Conservation (phyloP, 768 basidiomycete genomes). For the Mycena chlorophos region DNA sequence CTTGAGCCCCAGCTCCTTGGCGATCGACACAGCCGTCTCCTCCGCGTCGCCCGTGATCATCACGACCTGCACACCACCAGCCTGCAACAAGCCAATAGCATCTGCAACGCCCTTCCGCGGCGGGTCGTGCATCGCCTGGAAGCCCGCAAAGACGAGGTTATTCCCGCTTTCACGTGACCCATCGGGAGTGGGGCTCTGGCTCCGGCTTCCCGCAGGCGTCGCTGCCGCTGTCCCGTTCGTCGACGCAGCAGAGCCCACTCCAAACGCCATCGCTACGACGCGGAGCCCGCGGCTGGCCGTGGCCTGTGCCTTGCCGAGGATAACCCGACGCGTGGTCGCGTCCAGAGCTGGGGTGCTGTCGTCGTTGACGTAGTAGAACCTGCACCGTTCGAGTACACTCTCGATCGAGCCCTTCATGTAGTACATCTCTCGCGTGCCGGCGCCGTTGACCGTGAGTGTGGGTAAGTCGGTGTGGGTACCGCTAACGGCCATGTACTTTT, state of each 20-base stretch:
- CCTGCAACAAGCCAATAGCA: constrained; percentile 76
- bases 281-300: constrained; percentile 78
- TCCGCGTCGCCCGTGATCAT: constrained; percentile 99
- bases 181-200: constrained; percentile 6
- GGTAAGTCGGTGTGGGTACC: constrained; percentile 58
- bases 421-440: constrained; percentile 65
- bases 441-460: constrained; percentile 31
- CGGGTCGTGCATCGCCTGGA: constrained; percentile 94
- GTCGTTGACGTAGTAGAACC: constrained; percentile 86
- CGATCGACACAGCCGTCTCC: constrained; percentile 86
- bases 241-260: constrained; percentile 51
- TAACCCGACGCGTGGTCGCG: constrained; percentile 60
- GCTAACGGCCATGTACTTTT: constrained; percentile 90
- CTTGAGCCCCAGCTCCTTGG: constrained; percentile 78
- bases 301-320: constrained; percentile 68
- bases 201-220: constrained; percentile 25
- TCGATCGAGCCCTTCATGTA: constrained; percentile 95
- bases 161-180: constrained; percentile 36
- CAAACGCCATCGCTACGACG: constrained; percentile 91
- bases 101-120: constrained; percentile 93
- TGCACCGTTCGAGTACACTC: constrained; percentile 80
- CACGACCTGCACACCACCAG: constrained; percentile 90
- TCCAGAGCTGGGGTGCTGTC: constrained; percentile 86
- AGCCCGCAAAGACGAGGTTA: constrained; percentile 88
- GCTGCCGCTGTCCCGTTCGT: constrained; percentile 4